Evolutionary conservation across 1,284 basidiomycete genomes (phyloP), one percentile per base, ranked within the genome.

Genomic region (Acaromyces ingoldii): DNA sequence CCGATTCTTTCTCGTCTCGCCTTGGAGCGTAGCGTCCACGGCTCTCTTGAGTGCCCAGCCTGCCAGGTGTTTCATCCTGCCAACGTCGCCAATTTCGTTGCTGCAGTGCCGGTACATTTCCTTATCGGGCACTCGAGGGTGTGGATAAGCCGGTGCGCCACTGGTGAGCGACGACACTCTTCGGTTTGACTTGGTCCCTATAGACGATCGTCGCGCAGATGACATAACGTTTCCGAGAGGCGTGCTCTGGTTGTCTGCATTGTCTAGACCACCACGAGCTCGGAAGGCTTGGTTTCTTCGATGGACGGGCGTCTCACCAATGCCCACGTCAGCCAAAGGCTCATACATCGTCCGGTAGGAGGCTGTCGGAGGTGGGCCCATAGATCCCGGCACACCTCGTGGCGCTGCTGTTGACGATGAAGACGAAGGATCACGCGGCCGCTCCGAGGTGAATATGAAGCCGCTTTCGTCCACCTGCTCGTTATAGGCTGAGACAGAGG

Each of bases 21-120:
- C n/a, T n/a, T n/a, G n/a, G n/a, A n/a, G n/a, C n/a, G n/a, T n/a
- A n/a, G n/a, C n/a, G n/a, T n/a, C n/a, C n/a, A n/a, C n/a, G n/a
- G n/a, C 34, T 45, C 42, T 45, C 42, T 45, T 31, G 19, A 45
- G 15, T 15, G 42, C 34, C 42, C 42, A 45, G 24, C 17, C 26
- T 6, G 42, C 25, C 5, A 45, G 4, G 22, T 45, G 5, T 28
- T 45, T 22, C 17, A 45, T 10, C 42, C 42, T 45, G 11, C 34
- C 21, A 13, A 19, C 29, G 4, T 28, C 19, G 22, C 34, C 42
- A 15, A 42, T 13, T 17, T 45, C 42, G 4, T 15, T 25, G 15
- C 42, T 45, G 25, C 42, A 45, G 15, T 45, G 42, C 24, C 25
- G 17, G 24, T 45, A 45, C n/a, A 45, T 28, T 4, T 45, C 17